A percentile compares a stretch with the other conserved stretches of the same genome.
phyloP scores from a whole-genome alignment of 2,329 filamentous ascomycete species.

The Penicillium sp. region DNA sequence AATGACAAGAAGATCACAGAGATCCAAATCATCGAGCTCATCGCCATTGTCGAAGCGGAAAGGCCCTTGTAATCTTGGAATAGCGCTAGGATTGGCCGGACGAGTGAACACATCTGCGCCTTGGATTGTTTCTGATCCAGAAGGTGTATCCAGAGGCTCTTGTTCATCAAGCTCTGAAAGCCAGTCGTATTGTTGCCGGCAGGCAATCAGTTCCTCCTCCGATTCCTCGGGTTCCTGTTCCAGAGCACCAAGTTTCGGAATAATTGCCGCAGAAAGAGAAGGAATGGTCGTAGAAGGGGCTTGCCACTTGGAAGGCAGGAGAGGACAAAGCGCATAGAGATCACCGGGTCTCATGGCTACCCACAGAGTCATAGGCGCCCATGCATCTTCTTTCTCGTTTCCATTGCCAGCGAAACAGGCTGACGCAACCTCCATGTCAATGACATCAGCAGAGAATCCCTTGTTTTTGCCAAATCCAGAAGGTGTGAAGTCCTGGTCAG shows the following conservation, averaged over 20 bases:
- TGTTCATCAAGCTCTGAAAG: conserved; percentile 56
- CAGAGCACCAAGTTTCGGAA: conserved; percentile 61
- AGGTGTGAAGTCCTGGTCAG: conserved; percentile 79
- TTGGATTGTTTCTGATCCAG: conserved; percentile 38
- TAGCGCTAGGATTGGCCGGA: conserved; percentile 52
- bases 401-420: conserved; percentile 79
- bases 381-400: conserved; percentile 60
- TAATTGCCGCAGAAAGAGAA: conserved; percentile 77
- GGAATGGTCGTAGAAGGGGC: conserved; percentile 73
- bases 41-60: conserved; percentile 54
- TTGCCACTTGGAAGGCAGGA: conserved; percentile 84
- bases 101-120: conserved; percentile 56
- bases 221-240: conserved; percentile 42
- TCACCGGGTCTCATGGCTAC: conserved; percentile 93
- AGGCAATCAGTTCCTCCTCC: conserved; percentile 47
- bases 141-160: conserved; percentile 45
- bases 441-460: conserved; percentile 80
- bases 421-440: conserved; percentile 91
- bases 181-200: conserved; percentile 60
- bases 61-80: conserved; percentile 62
- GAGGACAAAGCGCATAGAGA: conserved; percentile 86
- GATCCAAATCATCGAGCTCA: conserved; percentile 53
- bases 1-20: conserved; percentile 61
- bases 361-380: conserved; percentile 96
- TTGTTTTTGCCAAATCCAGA: conserved; percentile 71